phyloP scores from a whole-genome alignment of 2,329 filamentous ascomycete species.

The Cytospora schulzeri region DNA sequence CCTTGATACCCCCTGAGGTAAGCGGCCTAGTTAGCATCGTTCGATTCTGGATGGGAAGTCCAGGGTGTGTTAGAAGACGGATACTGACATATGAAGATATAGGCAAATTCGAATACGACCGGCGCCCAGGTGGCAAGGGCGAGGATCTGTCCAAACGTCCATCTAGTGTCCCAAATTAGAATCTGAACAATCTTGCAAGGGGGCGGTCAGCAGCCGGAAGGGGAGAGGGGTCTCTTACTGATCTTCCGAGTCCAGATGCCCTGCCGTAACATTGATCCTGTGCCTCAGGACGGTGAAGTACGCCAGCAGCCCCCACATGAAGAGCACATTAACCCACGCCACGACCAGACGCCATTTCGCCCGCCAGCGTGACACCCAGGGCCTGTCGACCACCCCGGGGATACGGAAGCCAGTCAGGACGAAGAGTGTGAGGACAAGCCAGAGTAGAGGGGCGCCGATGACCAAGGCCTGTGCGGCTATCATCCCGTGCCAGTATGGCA shows the following conservation, averaged over 20 bases:
- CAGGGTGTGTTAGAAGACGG: background rate
- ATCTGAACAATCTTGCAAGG: background rate
- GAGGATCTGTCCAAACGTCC: constrained; percentile 4
- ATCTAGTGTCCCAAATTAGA: background rate
- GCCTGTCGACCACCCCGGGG: constrained; percentile 21
- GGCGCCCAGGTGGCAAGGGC: constrained; percentile 4
- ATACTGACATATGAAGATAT: background rate
- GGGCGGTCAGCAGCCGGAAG: background rate
- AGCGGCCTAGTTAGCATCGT: background rate
- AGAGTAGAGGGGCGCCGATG: constrained; percentile 27
- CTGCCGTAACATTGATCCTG: constrained; percentile 3
- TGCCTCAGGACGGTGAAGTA: constrained; percentile 16
- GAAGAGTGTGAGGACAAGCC: constrained; percentile 27
- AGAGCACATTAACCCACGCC: constrained; percentile 19
- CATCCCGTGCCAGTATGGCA: constrained; percentile 26
- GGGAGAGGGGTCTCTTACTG: background rate
- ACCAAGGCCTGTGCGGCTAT: constrained; percentile 25
- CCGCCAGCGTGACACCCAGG: constrained; percentile 6
- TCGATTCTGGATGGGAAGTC: too few species aligned
- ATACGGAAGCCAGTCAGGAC: constrained; percentile 27
- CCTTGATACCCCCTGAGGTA: background rate
- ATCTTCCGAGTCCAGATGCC: background rate
- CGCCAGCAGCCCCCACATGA: constrained; percentile 17
- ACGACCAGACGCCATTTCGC: constrained; percentile 13
- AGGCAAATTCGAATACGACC: background rate